A percentile compares a stretch with the other conserved stretches of the same genome.
Conservation (phyloP, 495 filamentous ascomycete species). For the Neohortaea acidophila region DNA sequence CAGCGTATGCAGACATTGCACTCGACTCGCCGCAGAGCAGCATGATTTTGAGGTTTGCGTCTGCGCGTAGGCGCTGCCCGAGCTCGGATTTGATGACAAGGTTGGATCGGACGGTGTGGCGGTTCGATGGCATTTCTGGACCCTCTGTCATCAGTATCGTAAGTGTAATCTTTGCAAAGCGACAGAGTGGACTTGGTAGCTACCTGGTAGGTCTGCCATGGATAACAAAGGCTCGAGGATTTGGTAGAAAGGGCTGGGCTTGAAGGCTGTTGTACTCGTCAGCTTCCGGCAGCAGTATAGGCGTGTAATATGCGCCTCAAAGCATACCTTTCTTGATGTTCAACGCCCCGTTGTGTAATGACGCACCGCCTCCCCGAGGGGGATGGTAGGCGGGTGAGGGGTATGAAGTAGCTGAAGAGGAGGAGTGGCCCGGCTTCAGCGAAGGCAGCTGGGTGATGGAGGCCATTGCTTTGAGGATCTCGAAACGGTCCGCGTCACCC, state of each 20-base stretch:
- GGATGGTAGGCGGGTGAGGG: background rate
- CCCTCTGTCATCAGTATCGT: conserved; percentile 12
- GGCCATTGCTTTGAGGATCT: conserved; percentile 10
- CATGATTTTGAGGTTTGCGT: conserved; percentile 50
- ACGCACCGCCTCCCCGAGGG: background rate
- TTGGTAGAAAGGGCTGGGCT: conserved; percentile 26
- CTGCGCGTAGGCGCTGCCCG: conserved; percentile 35
- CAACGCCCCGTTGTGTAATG: background rate
- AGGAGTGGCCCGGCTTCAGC: no score
- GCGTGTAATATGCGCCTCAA: no score
- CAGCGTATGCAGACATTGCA: conserved; percentile 38
- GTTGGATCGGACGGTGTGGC: conserved; percentile 37
- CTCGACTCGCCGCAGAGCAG: conserved; percentile 58
- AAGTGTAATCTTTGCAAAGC: conserved; percentile 6
- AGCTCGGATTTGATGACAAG: conserved; percentile 37
- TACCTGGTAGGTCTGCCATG: conserved; percentile 22
- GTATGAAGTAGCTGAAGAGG: background rate
- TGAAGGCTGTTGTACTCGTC: conserved; percentile 18
- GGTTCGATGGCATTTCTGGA: conserved; percentile 30
- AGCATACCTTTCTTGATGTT: conserved; percentile 4
- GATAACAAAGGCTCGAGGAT: conserved; percentile 20
- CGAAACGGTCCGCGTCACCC: conserved; percentile 21
- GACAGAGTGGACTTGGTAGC: conserved; percentile 1
- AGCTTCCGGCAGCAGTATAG: background rate
- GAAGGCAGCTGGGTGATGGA: no score